Conservation (phyloP, 208 protist species). For the Sergeia podlipaevii region DNA sequence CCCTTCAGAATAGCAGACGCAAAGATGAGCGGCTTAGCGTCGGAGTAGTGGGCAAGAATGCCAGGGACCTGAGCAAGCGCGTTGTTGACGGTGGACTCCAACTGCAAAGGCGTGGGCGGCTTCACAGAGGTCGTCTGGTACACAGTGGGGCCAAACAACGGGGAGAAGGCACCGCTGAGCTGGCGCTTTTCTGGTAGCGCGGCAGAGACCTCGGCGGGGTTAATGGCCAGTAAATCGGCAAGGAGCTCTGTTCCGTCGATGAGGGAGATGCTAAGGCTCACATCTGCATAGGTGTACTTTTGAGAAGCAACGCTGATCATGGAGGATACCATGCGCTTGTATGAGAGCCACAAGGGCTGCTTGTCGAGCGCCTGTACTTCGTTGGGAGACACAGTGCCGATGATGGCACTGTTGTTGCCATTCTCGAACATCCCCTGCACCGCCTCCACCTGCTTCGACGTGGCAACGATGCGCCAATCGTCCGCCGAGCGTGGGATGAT, state of each 20-base stretch:
- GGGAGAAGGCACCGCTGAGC: conserved; percentile 47
- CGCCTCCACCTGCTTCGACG: conserved; percentile 26
- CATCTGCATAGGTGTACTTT: conserved; percentile 45
- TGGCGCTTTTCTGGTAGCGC: conserved; percentile 19
- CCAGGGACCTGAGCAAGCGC: conserved; percentile 37
- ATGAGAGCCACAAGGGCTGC: conserved; percentile 61
- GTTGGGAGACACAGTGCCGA: conserved; percentile 35
- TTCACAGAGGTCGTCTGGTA: conserved; percentile 49
- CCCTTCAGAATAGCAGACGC: conserved; percentile 57
- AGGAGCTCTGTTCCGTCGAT: conserved; percentile 37
- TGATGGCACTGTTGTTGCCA: conserved; percentile 57
- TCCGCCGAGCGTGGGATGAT: conserved; percentile 33
- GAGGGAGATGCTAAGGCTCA: conserved; percentile 41
- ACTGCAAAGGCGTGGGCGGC: conserved; percentile 32
- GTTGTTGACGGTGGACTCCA: conserved; percentile 47
- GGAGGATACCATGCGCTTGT: conserved; percentile 54
- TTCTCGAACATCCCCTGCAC: conserved; percentile 48
- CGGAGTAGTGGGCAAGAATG: conserved; percentile 22
- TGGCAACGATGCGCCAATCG: conserved; percentile 30
- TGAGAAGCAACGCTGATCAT: conserved; percentile 34
- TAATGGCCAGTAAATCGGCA: conserved; percentile 22
- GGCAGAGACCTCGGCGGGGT: conserved; percentile 16
- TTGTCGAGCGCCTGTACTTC: conserved; percentile 38
- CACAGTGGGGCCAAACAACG: conserved; percentile 58
- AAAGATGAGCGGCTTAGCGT: conserved; percentile 30